A percentile compares a stretch with the other conserved stretches of the same genome.
Evolutionary conservation across 2,329 filamentous ascomycete species (phyloP).

Genomic region (Paracorniculantispora psalliotae): DNA sequence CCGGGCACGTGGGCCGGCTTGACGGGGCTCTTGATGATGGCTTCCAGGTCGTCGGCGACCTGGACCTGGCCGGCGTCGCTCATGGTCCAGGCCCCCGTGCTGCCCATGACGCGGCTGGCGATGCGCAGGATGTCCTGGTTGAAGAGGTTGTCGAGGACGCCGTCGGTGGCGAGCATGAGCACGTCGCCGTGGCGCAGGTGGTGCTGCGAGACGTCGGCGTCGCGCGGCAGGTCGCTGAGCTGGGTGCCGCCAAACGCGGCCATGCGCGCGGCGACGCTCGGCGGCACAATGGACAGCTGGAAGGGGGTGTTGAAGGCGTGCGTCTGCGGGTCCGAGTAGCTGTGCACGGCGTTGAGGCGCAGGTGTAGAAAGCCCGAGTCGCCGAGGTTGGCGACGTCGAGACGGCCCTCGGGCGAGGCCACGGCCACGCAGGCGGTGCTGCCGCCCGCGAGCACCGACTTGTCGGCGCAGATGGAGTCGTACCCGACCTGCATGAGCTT

Average conservation of each 20-base stretch:
- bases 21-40: slow-evolving; percentile 26
- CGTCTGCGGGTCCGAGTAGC: slow-evolving; percentile 79
- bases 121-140: slow-evolving; percentile 83
- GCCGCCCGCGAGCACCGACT: slow-evolving; percentile 71
- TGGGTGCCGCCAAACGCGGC: slow-evolving; percentile 77
- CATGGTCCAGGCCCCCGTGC: slow-evolving; percentile 67
- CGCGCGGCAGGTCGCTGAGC: slow-evolving; percentile 76
- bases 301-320: slow-evolving; percentile 98
- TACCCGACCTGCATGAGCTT: slow-evolving; percentile 79
- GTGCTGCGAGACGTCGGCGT: slow-evolving; percentile 76
- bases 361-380: slow-evolving; percentile 92
- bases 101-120: slow-evolving; percentile 71
- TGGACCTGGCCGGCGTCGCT: slow-evolving; percentile 54
- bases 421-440: slow-evolving; percentile 90
- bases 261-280: slow-evolving; percentile 71
- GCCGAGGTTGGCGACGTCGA: slow-evolving; percentile 90
- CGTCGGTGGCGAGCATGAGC: slow-evolving; percentile 89
- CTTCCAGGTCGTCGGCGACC: slow-evolving; percentile 56
- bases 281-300: slow-evolving; percentile 84
- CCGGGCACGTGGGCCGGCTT: slow-evolving; percentile 18
- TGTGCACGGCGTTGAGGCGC: slow-evolving; percentile 77
- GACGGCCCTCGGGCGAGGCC: slow-evolving; percentile 62
- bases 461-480: slow-evolving; percentile 71
- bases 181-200: slow-evolving; percentile 84
- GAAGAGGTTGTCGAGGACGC: slow-evolving; percentile 92